phyloP scores from a whole-genome alignment of 2,329 filamentous ascomycete species.

The Colletotrichum horii region DNA sequence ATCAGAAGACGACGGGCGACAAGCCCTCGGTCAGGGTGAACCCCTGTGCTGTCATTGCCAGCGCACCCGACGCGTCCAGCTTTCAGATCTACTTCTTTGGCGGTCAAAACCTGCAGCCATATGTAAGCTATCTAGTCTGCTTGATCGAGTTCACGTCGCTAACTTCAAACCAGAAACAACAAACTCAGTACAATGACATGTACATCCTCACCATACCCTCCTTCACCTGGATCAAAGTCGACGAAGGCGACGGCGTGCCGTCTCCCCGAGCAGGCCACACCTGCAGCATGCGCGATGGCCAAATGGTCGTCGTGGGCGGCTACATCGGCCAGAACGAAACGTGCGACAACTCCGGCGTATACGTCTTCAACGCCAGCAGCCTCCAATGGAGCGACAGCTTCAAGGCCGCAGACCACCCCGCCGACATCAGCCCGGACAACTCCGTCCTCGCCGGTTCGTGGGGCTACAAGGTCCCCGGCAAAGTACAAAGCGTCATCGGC shows the following conservation, averaged over 20 bases:
- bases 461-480: conserved; percentile 69
- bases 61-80: conserved; percentile 73
- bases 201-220: conserved; percentile 77
- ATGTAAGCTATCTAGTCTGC: conserved; percentile 38
- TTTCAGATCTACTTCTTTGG: conserved; percentile 83
- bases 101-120: conserved; percentile 74
- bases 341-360: conserved; percentile 73
- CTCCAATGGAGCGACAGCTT: conserved; percentile 70
- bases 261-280: conserved; percentile 70
- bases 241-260: conserved; percentile 56
- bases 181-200: conserved; percentile 71
- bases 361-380: conserved; percentile 73
- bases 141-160: background rate
- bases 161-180: conserved; percentile 35
- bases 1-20: conserved; percentile 70
- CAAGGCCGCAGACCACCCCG: conserved; percentile 56
- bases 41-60: conserved; percentile 72
- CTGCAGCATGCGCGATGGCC: conserved; percentile 72
- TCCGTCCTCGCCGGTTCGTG: conserved; percentile 61
- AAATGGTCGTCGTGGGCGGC: conserved; percentile 74
- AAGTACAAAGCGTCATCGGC: conserved; percentile 67
- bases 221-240: conserved; percentile 75
- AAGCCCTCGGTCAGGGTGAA: conserved; percentile 72
- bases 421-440: conserved; percentile 53
- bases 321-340: conserved; percentile 65